Percentiles rank a stretch among this genome's conserved stretches.
These are phyloP conservation scores for Geotrichum phurueaensis DNA, from an alignment of 1,139 yeast species.

Conservation along the genomic window DNA sequence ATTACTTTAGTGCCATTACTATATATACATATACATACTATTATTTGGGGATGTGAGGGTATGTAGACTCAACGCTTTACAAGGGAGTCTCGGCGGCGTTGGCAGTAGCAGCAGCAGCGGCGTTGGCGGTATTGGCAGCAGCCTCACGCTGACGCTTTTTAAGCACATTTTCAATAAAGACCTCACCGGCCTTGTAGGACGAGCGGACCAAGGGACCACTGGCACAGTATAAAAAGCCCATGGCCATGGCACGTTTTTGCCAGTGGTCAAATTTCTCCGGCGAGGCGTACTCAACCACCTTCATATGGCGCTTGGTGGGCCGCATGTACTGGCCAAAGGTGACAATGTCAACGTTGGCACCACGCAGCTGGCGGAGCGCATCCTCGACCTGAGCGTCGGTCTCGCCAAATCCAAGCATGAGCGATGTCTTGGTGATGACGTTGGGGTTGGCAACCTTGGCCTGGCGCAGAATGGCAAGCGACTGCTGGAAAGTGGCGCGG, in stretches of 20 bases:
- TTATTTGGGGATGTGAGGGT: neutral
- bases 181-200: conserved; percentile 97
- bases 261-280: conserved; percentile 94
- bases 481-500: conserved; percentile 90
- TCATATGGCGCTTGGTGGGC: conserved; percentile 97
- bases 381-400: conserved; percentile 80
- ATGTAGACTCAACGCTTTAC: neutral
- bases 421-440: conserved; percentile 83
- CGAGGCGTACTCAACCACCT: conserved; percentile 90
- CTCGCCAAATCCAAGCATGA: conserved; percentile 97
- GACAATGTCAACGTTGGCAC: conserved; percentile 79
- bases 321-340: conserved; percentile 99
- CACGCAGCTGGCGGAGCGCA: conserved; percentile 70
- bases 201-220: conserved; percentile 96
- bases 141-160: conserved; percentile 48
- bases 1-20: neutral
- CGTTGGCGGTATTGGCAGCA: conserved; percentile 10
- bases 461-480: conserved; percentile 64
- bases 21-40: too few relatives aligned
- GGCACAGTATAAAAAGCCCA: conserved; percentile 95
- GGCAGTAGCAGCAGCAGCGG: neutral
- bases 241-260: conserved; percentile 78
- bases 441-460: conserved; percentile 76
- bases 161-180: conserved; percentile 89
- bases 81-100: neutral